Evolutionary conservation across 129 eudicot species (phyloP).

Genomic region (Glebionis coronaria): DNA sequence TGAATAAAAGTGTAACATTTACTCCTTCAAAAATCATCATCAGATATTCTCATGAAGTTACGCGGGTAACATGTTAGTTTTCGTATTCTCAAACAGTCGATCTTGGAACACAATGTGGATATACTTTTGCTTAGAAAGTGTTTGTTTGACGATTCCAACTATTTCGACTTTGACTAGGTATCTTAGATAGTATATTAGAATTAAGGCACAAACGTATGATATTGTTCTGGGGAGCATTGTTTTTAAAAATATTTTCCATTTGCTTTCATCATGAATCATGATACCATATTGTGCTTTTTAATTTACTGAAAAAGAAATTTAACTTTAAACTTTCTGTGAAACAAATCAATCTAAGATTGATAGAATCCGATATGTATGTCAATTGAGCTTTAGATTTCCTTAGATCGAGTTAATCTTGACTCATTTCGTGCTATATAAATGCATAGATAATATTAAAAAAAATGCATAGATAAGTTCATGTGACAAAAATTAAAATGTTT

Average conservation of each 20-base stretch:
- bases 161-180: constrained; percentile 9
- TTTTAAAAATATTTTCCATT: constrained; percentile 11
- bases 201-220: constrained; percentile 12
- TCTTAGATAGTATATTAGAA: constrained; percentile 11
- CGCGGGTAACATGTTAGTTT: no score
- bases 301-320: not conserved
- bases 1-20: no score
- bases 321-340: not conserved
- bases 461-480: no score
- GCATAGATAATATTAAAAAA: no score
- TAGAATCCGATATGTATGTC: no score
- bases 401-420: no score
- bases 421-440: no score
- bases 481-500: no score
- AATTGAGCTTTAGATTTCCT: no score
- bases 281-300: constrained; percentile 5
- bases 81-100: not conserved
- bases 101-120: not conserved
- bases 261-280: constrained; percentile 35
- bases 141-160: constrained; percentile 10
- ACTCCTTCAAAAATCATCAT: no score
- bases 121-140: constrained; percentile 15
- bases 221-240: constrained; percentile 15
- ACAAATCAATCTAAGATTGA: no score
- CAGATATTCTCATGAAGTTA: no score